Base-by-base conservation (phyloP, 75 land plant species). In the Cunninghamia lanceolata region DNA sequence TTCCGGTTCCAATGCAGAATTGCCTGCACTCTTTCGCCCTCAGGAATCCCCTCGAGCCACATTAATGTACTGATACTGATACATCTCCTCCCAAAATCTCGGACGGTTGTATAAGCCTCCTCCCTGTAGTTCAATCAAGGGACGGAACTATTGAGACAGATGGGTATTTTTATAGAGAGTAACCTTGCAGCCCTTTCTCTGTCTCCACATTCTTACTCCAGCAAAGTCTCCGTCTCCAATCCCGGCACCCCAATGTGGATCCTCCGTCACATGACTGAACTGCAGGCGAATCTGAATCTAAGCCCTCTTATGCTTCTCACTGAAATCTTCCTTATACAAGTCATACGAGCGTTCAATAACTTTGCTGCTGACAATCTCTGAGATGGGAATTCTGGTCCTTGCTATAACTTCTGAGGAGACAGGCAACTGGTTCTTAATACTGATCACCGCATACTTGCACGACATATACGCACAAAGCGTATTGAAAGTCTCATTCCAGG, bases 31-130 rank as follows among this genome's bases (percentile, higher is more conserved):
- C 88, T 35, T 16, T 91, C 94, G 53, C 96, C 91, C 70, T 94
- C 96, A 7, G 99, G 95, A n/a, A 88, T 79, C 1, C 96, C 99
- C 85, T 95, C 99, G 0, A 96, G 99, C 96, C 96, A 95, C 93
- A 9, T 91, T 90, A 54, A 94, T 90, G 84, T n/a, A n/a, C n/a
- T n/a, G n/a, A n/a, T 95, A 93, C 81, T 82, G 89, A 83, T 90
- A 95, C 15, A 95, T 84, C 85, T 95, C 97, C 83, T 95, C 95
- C 96, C 95, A 95, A 28, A 95, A 82, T 39, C 89, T 92, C 14
- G 90, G 85, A 42, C 95, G 95, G 45, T 81, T 50, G 83, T 82
- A 84, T 3, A 40, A 8, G 52, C 17, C 38, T 38, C 84, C 71
- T 6, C 71, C 87, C 13, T 68, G 35, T 2, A 85, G 85, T 56